Percentiles rank a stretch among this genome's conserved stretches.
These are phyloP conservation scores for Aspergillus pseudoviridinutans DNA, from an alignment of 2,329 filamentous ascomycete species.

Conservation along the genomic window DNA sequence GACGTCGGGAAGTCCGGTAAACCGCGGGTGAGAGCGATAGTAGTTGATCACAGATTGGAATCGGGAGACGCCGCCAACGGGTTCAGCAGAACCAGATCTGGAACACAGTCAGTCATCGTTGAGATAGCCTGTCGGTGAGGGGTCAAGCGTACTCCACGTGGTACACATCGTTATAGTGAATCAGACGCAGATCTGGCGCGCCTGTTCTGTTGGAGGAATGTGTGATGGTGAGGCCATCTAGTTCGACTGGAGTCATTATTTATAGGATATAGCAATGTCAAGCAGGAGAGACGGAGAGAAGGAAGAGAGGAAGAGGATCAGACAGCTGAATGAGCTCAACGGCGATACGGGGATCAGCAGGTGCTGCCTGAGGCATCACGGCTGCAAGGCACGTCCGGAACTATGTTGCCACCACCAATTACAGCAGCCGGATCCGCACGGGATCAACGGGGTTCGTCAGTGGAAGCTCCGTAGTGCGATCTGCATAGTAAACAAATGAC, in stretches of 20 bases:
- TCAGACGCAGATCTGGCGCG: constrained; percentile 68
- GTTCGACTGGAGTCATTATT: constrained; percentile 26
- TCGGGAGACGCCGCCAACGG: constrained; percentile 73
- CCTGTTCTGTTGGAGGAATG: constrained; percentile 42
- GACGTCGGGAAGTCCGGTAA: constrained; percentile 59
- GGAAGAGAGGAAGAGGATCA: not conserved
- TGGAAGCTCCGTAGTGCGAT: not conserved
- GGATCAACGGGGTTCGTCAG: not conserved
- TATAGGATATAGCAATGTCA: not conserved
- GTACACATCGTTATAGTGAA: constrained; percentile 95
- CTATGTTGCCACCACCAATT: constrained; percentile 2
- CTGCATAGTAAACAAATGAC: not conserved
- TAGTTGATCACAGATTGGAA: constrained; percentile 76
- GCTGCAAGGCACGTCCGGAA: not conserved
- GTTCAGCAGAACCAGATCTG: constrained; percentile 65
- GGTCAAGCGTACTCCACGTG: constrained; percentile 62
- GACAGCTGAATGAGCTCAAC: not conserved
- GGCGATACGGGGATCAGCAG: not conserved
- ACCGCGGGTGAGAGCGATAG: constrained; percentile 63
- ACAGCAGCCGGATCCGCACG: not conserved
- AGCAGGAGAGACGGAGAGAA: not conserved
- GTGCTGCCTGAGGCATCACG: not conserved
- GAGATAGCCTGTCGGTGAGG: not conserved
- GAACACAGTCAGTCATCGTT: not conserved
- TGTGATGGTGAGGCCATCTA: constrained; percentile 38